These are phyloP conservation scores for Psilocybe sp. DNA, from an alignment of 768 basidiomycete species.

Conservation along the genomic window DNA sequence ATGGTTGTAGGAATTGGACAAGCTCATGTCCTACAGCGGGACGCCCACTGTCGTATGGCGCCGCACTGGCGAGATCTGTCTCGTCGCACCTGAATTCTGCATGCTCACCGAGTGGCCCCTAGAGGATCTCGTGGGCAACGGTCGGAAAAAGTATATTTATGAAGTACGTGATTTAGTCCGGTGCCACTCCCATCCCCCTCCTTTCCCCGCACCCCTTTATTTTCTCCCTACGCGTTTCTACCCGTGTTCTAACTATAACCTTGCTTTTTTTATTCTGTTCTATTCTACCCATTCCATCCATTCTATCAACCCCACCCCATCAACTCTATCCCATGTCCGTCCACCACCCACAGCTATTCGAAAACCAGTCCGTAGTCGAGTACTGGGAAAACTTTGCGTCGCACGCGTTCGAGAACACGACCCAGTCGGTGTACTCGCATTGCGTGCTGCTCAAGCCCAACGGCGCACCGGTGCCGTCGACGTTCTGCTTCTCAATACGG, in stretches of 20 bases:
- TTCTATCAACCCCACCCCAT: slow-evolving; percentile 2
- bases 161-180: slow-evolving; percentile 40
- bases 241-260: no score
- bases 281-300: slow-evolving; percentile 4
- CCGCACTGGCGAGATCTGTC: slow-evolving; percentile 95
- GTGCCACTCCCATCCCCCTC: no score
- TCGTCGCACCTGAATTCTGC: slow-evolving; percentile 95
- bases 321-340: not conserved
- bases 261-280: not conserved
- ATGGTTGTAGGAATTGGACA: slow-evolving; percentile 79
- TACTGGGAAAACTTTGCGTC: slow-evolving; percentile 97
- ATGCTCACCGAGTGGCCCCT: slow-evolving; percentile 89
- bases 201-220: no score
- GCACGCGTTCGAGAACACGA: slow-evolving; percentile 97
- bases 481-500: slow-evolving; percentile 95
- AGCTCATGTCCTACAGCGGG: slow-evolving; percentile 94
- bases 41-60: slow-evolving; percentile 98
- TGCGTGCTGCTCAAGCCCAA: slow-evolving; percentile 85
- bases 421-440: slow-evolving; percentile 91
- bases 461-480: slow-evolving; percentile 82
- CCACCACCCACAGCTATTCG: slow-evolving; percentile 64
- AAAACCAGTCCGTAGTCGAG: slow-evolving; percentile 92
- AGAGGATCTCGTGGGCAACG: slow-evolving; percentile 63
- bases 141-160: slow-evolving; percentile 61
- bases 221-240: no score